phyloP scores from a whole-genome alignment of 805 yeast genomes.

The Pichia nakasei region DNA sequence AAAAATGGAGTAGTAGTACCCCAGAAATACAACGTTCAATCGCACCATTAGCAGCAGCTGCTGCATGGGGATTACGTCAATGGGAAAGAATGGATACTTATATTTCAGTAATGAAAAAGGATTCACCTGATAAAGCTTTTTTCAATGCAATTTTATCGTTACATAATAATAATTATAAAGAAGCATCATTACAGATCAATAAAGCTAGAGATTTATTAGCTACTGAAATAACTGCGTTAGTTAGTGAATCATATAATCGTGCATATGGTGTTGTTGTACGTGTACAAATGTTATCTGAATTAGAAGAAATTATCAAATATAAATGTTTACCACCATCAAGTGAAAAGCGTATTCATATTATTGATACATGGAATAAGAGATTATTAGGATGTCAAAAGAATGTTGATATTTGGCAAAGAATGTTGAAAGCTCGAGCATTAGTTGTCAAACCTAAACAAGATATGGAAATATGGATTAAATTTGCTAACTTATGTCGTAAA shows the following conservation, averaged over 20 bases:
- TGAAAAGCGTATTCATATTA: constrained; percentile 66
- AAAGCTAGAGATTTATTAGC: constrained; percentile 84
- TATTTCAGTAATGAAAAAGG: constrained; percentile 80
- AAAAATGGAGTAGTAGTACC: constrained; percentile 72
- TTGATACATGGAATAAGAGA: constrained; percentile 91
- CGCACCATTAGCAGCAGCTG: constrained; percentile 98
- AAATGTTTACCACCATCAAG: constrained; percentile 79
- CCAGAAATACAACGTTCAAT: constrained; percentile 70
- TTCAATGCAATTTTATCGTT: constrained; percentile 83
- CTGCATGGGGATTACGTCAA: constrained; percentile 95
- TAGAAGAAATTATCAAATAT: constrained; percentile 89
- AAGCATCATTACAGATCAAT: constrained; percentile 68
- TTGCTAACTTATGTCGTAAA: constrained; percentile 91
- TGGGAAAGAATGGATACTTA: constrained; percentile 96
- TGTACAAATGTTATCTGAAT: constrained; percentile 93
- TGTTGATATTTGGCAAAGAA: constrained; percentile 98
- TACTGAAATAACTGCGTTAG: constrained; percentile 89
- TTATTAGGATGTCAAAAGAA: constrained; percentile 90
- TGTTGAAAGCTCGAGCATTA: constrained; percentile 84
- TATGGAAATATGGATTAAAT: constrained; percentile 96
- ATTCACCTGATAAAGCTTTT: constrained; percentile 91
- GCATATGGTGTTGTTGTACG: constrained; percentile 96
- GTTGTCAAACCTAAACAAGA: constrained; percentile 94
- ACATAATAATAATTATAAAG: constrained; percentile 78
- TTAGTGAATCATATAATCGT: constrained; percentile 91